Conservation (phyloP, 257 asterid species). For the Przewalskia tangutica region DNA sequence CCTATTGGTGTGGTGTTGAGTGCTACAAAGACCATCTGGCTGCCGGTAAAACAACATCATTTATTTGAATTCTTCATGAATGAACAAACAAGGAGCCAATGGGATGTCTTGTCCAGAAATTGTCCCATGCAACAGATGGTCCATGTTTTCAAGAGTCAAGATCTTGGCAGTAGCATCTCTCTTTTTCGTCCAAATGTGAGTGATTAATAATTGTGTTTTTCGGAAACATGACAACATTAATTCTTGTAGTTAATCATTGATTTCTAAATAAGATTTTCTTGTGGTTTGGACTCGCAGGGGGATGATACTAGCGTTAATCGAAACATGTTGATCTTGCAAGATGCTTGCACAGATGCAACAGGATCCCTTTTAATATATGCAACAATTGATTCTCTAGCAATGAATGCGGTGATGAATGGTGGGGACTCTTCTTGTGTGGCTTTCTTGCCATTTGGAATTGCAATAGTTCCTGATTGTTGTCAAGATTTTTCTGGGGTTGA, state of each 20-base stretch:
- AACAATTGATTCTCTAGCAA: constrained; percentile 34
- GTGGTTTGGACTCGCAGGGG: constrained; percentile 23
- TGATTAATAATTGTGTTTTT: background rate
- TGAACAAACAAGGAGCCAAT: constrained; percentile 43
- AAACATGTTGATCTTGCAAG: constrained; percentile 56
- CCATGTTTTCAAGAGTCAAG: constrained; percentile 47
- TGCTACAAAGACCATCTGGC: constrained; percentile 55
- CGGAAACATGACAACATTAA: background rate
- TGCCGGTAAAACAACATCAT: constrained; percentile 40
- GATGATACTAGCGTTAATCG: constrained; percentile 15
- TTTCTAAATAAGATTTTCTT: background rate
- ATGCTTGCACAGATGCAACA: constrained; percentile 35
- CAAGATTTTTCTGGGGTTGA: constrained; percentile 5
- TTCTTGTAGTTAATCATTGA: constrained; percentile 26
- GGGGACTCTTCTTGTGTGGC: constrained; percentile 53
- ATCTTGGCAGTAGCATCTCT: constrained; percentile 38
- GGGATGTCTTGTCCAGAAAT: constrained; percentile 54
- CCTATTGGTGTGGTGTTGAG: constrained; percentile 65
- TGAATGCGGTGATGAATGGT: constrained; percentile 45
- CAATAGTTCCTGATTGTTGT: constrained; percentile 48
- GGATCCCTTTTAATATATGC: constrained; percentile 60
- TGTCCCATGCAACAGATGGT: constrained; percentile 48
- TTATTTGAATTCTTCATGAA: constrained; percentile 50
- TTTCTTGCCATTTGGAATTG: constrained; percentile 66
- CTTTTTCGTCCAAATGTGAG: constrained; percentile 25